Conservation (phyloP, 2,329 filamentous ascomycete genomes). For the Albophoma yamanashiensis region DNA sequence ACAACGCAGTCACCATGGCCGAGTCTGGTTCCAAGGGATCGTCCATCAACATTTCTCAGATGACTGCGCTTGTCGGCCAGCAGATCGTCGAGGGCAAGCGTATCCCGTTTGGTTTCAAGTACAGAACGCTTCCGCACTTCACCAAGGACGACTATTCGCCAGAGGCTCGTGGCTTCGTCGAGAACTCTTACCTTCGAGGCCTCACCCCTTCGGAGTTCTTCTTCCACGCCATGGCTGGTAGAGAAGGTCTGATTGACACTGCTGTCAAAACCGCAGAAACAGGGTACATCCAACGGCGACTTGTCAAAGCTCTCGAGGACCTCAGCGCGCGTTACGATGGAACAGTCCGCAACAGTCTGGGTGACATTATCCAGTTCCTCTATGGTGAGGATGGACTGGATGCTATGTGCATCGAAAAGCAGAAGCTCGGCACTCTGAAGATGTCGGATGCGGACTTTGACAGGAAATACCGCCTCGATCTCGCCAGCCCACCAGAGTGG, state of each 20-base stretch:
- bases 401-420: constrained; percentile 86
- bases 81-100: constrained; percentile 98
- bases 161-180: constrained; percentile 92
- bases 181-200: constrained; percentile 96
- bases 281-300: constrained; percentile 95
- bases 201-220: constrained; percentile 95
- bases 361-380: constrained; percentile 92
- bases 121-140: constrained; percentile 92
- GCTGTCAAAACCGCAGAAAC: constrained; percentile 99
- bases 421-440: constrained; percentile 77
- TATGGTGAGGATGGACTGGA: constrained; percentile 97
- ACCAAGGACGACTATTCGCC: constrained; percentile 99
- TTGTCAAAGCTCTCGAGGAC: constrained; percentile 97
- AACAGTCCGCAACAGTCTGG: constrained; percentile 91
- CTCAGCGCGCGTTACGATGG: constrained; percentile 96
- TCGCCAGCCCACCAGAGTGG: constrained; percentile 47
- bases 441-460: constrained; percentile 71
- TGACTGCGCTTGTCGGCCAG: constrained; percentile 96
- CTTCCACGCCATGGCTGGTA: constrained; percentile 99
- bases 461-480: constrained; percentile 72
- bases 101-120: constrained; percentile 98
- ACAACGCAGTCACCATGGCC: constrained; percentile 96
- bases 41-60: constrained; percentile 98
- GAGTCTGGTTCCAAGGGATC: constrained; percentile 96
- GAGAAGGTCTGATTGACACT: constrained; percentile 98